Evolutionary conservation across 2,329 filamentous ascomycete species (phyloP), one percentile per base, ranked within the genome.

Genomic region (Pyricularia pennisetigena): DNA sequence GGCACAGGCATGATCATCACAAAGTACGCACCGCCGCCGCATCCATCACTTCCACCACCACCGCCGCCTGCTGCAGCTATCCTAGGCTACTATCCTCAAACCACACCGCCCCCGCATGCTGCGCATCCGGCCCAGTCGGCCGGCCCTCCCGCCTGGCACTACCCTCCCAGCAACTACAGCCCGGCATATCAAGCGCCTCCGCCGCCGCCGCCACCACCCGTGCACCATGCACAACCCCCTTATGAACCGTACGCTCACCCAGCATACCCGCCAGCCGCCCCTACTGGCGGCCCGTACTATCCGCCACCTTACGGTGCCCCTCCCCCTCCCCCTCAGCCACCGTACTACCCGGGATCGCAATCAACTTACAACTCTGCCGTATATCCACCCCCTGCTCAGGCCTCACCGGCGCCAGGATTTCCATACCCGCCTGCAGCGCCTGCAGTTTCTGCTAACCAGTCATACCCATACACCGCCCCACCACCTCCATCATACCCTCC

Each of bases 21-120:
- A 4, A 74, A 76, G 63, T 80, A 79, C 69, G 73, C 73, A n/a
- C 74, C 73, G 29, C 77, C 77, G 71, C 35, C 79, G 74, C 68
- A 77, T 74, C 2, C 75, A 75, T 57, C 76, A 75, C 68, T 78
- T 75, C 75, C 35, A 74, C 71, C 35, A 74, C 71, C 68, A 70
- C 59, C 70, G 68, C 68, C 68, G 32, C 76, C 76, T 67, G 68
- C 74, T 16, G 70, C 74, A 49, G 71, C 71, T 16, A 76, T 75
- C 35, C 12, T 62, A 29, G 59, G 59, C 24, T 62, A 62, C 26
- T 28, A 62, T 26, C 59, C 59, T 23, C 74, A 72, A 16, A 72
- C 72, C 8, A 72, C 70, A 23, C 74, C 73, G 68, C 73, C 72
- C 10, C 70, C 72, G 30, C 72, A 73, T 35, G 68, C 68, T 29